phyloP scores from a whole-genome alignment of 108 stramenopile species.

The Stephanodiscus triporus region DNA sequence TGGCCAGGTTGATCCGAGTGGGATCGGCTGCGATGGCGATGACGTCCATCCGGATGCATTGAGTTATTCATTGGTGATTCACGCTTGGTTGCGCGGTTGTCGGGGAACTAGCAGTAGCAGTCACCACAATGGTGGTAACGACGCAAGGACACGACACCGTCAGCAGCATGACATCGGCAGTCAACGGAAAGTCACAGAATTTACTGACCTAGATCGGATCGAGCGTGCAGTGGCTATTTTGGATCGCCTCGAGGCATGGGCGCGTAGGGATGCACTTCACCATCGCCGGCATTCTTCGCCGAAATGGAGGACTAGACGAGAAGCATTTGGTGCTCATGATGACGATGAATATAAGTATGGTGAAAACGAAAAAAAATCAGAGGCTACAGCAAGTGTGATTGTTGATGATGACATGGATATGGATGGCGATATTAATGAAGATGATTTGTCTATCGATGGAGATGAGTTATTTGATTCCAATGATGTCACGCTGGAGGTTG shows the following conservation, averaged over 20 bases:
- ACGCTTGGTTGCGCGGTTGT: conserved; percentile 62
- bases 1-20: background rate
- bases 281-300: conserved; percentile 5
- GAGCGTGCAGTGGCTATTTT: conserved; percentile 51
- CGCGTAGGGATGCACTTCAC: conserved; percentile 19
- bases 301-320: conserved; percentile 9
- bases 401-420: conserved; percentile 2
- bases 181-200: conserved; percentile 3
- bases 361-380: conserved; percentile 13
- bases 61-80: conserved; percentile 66
- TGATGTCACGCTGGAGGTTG: conserved; percentile 1
- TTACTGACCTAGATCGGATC: conserved; percentile 42
- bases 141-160: background rate
- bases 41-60: conserved; percentile 73
- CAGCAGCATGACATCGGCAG: background rate
- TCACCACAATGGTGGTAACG: background rate
- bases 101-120: conserved; percentile 13
- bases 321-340: background rate
- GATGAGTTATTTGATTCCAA: background rate
- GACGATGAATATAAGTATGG: conserved; percentile 10
- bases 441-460: conserved; percentile 19
- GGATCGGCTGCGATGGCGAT: conserved; percentile 59
- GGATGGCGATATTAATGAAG: conserved; percentile 2
- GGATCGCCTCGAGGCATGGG: conserved; percentile 46
- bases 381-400: background rate